Evolutionary conservation across 331 rosid genomes (phyloP), one percentile per base, ranked within the genome.

Genomic region (Malus hybrid): DNA sequence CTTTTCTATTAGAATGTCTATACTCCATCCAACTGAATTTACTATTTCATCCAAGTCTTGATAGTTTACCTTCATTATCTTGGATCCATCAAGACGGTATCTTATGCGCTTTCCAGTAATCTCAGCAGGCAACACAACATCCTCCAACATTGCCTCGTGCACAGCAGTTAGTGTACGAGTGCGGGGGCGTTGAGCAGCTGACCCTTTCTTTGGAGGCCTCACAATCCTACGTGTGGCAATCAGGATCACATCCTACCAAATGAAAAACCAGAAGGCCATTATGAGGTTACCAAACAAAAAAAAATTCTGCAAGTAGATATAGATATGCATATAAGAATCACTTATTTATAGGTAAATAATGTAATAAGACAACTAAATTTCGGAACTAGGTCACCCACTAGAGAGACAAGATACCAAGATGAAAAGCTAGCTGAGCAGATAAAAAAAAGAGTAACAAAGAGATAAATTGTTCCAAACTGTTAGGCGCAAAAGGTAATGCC

Each of bases 131-230:
- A 88, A 76, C 4, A 93, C 98, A 75, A 93, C 63, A 79, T 93
- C 97, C 80, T 93, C 98, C 29, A 93, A 79, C 85, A 91, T 84
- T 56, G 96, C 97, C 70, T 93, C 98, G 16, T 93, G 98, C 50
- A 93, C 97, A 77, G 98, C 82, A 36, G 98, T 93, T 55, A 93
- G 93, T 7, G 98, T 93, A 0, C 98, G 91, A 76, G 79, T 91
- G 65, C 97, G 96, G 4, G 98, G 98, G 24, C 98, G 89, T 75
- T 88, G 93, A 39, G 69, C 96, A 52, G 98, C 98, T 10, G 97
- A 88, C 20, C 98, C 98, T 61, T 93, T 93, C 91, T 91, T 91
- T 62, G 98, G 97, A 5, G 98, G 98, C 87, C 97, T 88, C 68
- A 88, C 12, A 11, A 90, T 93, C 85, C 98, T 90, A 39, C 97